Evolutionary conservation across 768 basidiomycete species (phyloP), one percentile per base, ranked within the genome.

Genomic region (Gelatoporia subvermispora): DNA sequence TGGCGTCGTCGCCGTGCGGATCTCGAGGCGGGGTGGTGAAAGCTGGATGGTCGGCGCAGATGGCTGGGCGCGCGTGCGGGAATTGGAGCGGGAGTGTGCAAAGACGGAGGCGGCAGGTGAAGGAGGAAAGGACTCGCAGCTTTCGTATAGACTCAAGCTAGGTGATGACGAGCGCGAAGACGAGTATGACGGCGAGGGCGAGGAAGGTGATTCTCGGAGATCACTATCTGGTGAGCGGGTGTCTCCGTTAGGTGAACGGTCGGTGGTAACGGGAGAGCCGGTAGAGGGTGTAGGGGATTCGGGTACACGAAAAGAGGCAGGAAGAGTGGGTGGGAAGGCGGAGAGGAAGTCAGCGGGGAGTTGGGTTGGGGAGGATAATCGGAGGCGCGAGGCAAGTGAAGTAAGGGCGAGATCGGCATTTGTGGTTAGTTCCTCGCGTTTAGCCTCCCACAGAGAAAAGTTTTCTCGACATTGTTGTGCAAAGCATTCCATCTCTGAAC

Each of bases 391-490:
- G 28, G 28, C 28, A 5, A 31, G 28, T 31, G 28, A 31, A 13
- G 28, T 31, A 13, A 31, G 13, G 7, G 28, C 28, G 13, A 24
- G 47, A 47, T 37, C 51, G 38, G 48, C 16, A 47, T 50, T 60
- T 17, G 67, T 58, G 34, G 67, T 61, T 39, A 81, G 60, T 17
- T 70, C 67, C 8, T 65, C 68, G 28, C 72, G 60, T 2, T 79
- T 77, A 18, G 69, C 67, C 56, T 77, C 71, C 93, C 93, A 95
- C 37, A 77, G 66, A 16, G 70, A 62, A 15, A 92, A 74, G 60
- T 95, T 95, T 34, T 71, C 69, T 25, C 74, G 68, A 61, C 91
- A 90, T 51, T 83, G 80, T 21, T 75, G 70, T 1, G 81, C 78
- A 55, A 85, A 94, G 40, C 66, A 66, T 38, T 74, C 70, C 70